A percentile compares a stretch with the other conserved stretches of the same genome.
phyloP scores from a whole-genome alignment of 2,329 filamentous ascomycete genomes.

The Aulographum hederae region DNA sequence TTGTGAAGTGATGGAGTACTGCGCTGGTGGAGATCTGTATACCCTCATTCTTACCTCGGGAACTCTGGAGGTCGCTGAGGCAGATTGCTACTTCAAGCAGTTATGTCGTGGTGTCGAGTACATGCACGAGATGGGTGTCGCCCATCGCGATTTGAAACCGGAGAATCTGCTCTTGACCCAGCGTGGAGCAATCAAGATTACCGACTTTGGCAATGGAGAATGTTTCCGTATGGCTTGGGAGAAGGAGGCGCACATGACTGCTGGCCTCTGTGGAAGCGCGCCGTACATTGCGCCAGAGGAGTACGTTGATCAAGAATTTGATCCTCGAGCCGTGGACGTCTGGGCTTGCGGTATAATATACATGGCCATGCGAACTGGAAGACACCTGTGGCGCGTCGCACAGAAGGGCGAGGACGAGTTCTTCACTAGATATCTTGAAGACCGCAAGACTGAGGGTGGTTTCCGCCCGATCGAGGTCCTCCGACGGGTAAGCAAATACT shows the following conservation, averaged over 20 bases:
- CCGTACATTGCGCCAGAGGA: slow-evolving; percentile 97
- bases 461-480: slow-evolving; percentile 93
- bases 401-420: slow-evolving; percentile 97
- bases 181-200: slow-evolving; percentile 87
- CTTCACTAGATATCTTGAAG: slow-evolving; percentile 84
- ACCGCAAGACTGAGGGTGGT: slow-evolving; percentile 81
- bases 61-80: slow-evolving; percentile 80
- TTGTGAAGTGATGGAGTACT: slow-evolving; percentile 99
- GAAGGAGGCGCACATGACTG: slow-evolving; percentile 94
- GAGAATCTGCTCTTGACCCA: slow-evolving; percentile 91
- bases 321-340: slow-evolving; percentile 90
- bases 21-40: slow-evolving; percentile 88
- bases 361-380: slow-evolving; percentile 96
- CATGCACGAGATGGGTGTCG: slow-evolving; percentile 98
- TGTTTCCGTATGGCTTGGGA: slow-evolving; percentile 99
- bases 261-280: slow-evolving; percentile 85
- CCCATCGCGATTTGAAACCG: slow-evolving; percentile 89
- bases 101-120: slow-evolving; percentile 98
- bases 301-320: slow-evolving; percentile 88
- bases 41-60: slow-evolving; percentile 79
- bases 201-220: slow-evolving; percentile 96
- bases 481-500: slow-evolving; percentile 53
- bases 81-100: slow-evolving; percentile 98
- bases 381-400: slow-evolving; percentile 92
- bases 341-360: slow-evolving; percentile 99